A percentile compares a stretch with the other conserved stretches of the same genome.
phyloP scores from a whole-genome alignment of 257 asterid genomes.

The Plantago elongata region DNA sequence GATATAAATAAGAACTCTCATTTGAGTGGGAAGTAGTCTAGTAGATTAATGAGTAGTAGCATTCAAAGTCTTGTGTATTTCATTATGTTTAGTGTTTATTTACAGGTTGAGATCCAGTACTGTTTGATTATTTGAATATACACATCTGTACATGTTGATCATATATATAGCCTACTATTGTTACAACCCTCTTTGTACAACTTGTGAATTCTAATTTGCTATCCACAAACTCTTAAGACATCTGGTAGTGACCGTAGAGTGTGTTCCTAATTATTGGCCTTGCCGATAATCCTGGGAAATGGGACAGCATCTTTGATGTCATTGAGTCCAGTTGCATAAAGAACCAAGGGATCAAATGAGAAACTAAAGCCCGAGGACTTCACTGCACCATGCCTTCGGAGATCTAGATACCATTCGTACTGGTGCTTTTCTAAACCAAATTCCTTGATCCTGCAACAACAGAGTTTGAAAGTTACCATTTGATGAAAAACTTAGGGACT shows the following conservation, averaged over 20 bases:
- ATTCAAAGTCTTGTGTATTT: neutral
- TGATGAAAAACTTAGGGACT: neutral
- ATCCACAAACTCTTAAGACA: neutral
- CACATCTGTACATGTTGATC: neutral
- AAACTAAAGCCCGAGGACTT: conserved; percentile 62
- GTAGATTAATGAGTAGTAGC: neutral
- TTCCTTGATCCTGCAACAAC: conserved; percentile 51
- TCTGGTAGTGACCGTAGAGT: neutral
- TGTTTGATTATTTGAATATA: neutral
- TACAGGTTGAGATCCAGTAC: neutral
- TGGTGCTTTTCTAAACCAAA: conserved; percentile 50
- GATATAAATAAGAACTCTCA: too few relatives aligned
- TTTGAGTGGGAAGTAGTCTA: too few relatives aligned
- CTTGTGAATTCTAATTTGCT: neutral
- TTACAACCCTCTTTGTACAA: neutral
- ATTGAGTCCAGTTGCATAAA: conserved; percentile 75
- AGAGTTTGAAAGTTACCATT: neutral
- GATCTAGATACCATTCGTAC: conserved; percentile 82
- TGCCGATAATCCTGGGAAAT: conserved; percentile 71
- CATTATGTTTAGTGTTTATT: neutral
- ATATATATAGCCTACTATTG: too few relatives aligned
- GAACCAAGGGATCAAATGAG: conserved; percentile 59
- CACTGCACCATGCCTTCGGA: conserved; percentile 62
- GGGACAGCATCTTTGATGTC: conserved; percentile 83
- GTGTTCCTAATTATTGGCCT: conserved; percentile 37